phyloP scores from a whole-genome alignment of 495 filamentous ascomycete genomes.

The Podospora conica region DNA sequence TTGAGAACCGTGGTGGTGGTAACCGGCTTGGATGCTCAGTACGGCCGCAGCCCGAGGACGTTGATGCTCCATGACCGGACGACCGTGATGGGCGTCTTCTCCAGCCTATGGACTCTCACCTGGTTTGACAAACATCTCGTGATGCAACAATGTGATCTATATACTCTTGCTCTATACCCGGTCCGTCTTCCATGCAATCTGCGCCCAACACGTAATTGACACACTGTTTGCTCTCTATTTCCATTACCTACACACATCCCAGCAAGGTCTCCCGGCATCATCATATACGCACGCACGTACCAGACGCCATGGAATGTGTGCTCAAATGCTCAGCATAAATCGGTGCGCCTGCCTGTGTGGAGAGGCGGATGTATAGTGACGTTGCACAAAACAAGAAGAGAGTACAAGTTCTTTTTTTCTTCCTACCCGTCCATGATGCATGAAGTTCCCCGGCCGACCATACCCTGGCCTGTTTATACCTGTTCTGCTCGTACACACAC shows the following conservation, averaged over 20 bases:
- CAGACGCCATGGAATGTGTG: not conserved
- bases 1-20: not conserved
- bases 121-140: not conserved
- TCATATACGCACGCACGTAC: not conserved
- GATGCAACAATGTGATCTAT: not conserved
- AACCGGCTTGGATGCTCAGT: not conserved
- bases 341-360: not conserved
- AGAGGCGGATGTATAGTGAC: not conserved
- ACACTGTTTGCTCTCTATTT: not conserved
- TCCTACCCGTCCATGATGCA: not conserved
- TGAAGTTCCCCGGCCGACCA: not conserved
- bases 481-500: not conserved
- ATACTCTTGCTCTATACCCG: not conserved
- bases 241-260: not conserved
- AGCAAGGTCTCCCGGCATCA: not conserved
- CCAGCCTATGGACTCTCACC: not conserved
- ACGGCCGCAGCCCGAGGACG: not conserved
- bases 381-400: not conserved
- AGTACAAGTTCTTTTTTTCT: conserved; percentile 4
- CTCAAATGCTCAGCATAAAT: not conserved
- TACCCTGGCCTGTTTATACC: not conserved
- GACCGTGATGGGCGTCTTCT: too few relatives aligned
- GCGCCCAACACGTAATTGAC: not conserved
- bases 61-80: not conserved
- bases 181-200: not conserved